These are phyloP conservation scores for Akanthomyces muscarius DNA, from an alignment of 2,329 filamentous ascomycete species.

Conservation along the genomic window DNA sequence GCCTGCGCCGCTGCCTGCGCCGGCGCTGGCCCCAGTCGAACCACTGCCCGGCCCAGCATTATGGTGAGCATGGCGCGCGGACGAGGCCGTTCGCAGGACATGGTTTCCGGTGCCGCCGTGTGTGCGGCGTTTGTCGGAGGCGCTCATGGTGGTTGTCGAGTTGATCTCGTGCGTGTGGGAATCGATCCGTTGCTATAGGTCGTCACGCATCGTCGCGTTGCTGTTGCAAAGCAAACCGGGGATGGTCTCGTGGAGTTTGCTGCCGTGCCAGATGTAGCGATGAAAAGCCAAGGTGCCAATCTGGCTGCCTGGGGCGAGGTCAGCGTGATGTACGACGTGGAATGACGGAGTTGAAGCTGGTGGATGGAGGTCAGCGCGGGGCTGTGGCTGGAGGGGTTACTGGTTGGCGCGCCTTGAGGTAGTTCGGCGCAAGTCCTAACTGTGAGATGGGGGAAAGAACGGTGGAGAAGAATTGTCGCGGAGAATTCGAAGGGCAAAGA, in stretches of 20 bases:
- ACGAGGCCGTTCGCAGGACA: constrained; percentile 23
- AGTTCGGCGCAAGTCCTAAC: neutral
- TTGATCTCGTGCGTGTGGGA: neutral
- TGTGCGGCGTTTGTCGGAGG: constrained; percentile 43
- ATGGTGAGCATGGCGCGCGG: neutral
- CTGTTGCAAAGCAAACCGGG: neutral
- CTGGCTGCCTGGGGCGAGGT: neutral
- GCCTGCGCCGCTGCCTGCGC: constrained; percentile 28
- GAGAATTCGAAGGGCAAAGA: no score
- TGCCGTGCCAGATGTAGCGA: neutral
- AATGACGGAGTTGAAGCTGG: neutral
- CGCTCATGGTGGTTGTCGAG: constrained; percentile 31
- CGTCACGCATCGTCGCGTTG: constrained; percentile 12
- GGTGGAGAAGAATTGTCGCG: no score
- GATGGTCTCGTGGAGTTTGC: neutral
- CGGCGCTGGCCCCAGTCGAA: constrained; percentile 20
- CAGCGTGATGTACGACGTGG: neutral
- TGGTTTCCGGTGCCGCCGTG: constrained; percentile 24
- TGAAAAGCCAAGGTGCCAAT: neutral
- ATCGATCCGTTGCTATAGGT: neutral
- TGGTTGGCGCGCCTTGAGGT: no score
- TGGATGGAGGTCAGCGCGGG: neutral
- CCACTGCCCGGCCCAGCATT: constrained; percentile 18
- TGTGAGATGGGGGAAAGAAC: no score
- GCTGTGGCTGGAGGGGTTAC: neutral